Evolutionary conservation across 805 yeast species (phyloP).

Genomic region (Schwanniomyces yamadae): DNA sequence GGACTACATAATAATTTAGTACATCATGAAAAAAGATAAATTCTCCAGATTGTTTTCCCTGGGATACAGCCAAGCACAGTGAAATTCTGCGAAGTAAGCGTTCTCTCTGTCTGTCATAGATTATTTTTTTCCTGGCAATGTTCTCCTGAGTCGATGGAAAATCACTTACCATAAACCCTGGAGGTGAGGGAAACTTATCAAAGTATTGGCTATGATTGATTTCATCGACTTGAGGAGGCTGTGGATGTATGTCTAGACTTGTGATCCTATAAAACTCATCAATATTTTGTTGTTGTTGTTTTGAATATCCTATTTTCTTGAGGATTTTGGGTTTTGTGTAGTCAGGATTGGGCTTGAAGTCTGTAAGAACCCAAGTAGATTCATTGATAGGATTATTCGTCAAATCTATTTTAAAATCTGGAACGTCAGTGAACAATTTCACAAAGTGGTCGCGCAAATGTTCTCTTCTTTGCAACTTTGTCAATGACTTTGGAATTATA

Average conservation of each 20-base stretch:
- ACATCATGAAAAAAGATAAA: constrained; percentile 31
- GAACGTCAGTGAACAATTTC: constrained; percentile 18
- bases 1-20: constrained; percentile 26
- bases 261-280: constrained; percentile 13
- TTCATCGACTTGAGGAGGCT: neutral
- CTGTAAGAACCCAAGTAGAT: constrained; percentile 34
- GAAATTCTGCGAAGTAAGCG: constrained; percentile 28
- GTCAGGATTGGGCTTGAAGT: constrained; percentile 31
- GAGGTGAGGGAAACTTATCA: constrained; percentile 39
- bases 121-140: constrained; percentile 16
- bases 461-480: constrained; percentile 35
- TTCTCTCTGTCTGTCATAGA: constrained; percentile 21
- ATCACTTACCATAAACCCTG: constrained; percentile 40
- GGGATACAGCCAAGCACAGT: constrained; percentile 20
- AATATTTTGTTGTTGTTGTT: constrained; percentile 14
- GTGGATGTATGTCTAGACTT: constrained; percentile 4
- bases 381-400: constrained; percentile 36
- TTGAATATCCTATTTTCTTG: constrained; percentile 15
- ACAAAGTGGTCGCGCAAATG: constrained; percentile 25
- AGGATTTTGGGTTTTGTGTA: constrained; percentile 15
- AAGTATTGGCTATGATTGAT: constrained; percentile 23
- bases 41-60: constrained; percentile 24
- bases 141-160: constrained; percentile 37
- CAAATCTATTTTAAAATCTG: constrained; percentile 23
- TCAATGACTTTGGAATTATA: constrained; percentile 10